Evolutionary conservation across 176 grass and related monocot species (phyloP).

Genomic region (Musa troglodytarum): DNA sequence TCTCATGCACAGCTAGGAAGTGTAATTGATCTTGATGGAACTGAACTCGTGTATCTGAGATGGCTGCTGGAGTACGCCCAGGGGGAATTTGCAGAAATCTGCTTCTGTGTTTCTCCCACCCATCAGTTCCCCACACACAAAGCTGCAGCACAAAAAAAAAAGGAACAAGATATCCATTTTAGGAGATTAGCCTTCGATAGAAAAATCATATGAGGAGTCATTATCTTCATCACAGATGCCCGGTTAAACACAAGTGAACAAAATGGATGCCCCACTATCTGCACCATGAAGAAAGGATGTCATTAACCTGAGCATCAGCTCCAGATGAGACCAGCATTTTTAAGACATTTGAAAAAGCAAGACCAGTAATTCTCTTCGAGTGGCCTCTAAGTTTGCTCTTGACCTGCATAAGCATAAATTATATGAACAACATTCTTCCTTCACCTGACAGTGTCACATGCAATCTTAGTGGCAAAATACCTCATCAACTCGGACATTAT

Average conservation of each 20-base stretch:
- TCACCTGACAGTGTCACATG: conserved; percentile 9
- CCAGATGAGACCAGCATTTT: conserved; percentile 89
- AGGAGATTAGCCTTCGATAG: background rate
- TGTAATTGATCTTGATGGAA: conserved; percentile 97
- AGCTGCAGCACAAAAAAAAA: conserved; percentile 37
- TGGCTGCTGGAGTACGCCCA: conserved; percentile 50
- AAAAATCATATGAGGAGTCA: background rate
- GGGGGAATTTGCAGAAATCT: conserved; percentile 72
- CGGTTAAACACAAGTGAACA: background rate
- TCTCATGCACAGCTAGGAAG: conserved; percentile 95
- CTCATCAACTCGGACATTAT: conserved; percentile 97
- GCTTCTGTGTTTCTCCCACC: conserved; percentile 83
- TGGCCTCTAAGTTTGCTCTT: conserved; percentile 97
- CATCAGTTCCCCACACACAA: conserved; percentile 91
- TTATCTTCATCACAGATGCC: background rate
- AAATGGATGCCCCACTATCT: background rate
- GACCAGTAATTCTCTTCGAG: conserved; percentile 96
- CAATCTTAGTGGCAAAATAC: conserved; percentile 10
- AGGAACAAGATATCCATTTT: conserved; percentile 12
- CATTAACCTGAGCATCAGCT: conserved; percentile 91
- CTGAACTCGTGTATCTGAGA: conserved; percentile 84
- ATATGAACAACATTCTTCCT: background rate
- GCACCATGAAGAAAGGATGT: background rate
- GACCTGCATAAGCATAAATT: conserved; percentile 40
- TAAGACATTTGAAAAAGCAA: conserved; percentile 87